Percentiles rank a stretch among this genome's conserved stretches.
These are phyloP conservation scores for Daldinia childiae DNA, from an alignment of 495 filamentous ascomycete species.

Conservation along the genomic window DNA sequence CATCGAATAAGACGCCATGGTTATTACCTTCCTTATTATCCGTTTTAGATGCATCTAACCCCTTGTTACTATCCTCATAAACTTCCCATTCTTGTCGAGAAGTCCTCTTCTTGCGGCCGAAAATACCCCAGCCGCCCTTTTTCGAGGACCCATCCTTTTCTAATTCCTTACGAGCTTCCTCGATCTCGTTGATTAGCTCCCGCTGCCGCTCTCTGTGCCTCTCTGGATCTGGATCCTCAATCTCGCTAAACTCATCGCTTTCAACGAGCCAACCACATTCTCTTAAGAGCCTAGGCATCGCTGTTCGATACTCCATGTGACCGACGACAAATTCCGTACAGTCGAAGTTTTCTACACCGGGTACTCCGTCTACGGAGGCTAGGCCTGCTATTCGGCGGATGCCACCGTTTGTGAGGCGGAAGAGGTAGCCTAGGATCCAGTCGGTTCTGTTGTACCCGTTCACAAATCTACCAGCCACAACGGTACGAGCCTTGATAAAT, in stretches of 20 bases:
- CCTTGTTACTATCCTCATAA: conserved; percentile 71
- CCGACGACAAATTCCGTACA: conserved; percentile 87
- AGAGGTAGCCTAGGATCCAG: conserved; percentile 98
- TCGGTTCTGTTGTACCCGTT: conserved; percentile 95
- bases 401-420: conserved; percentile 91
- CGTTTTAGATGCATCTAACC: conserved; percentile 44
- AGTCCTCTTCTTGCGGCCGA: conserved; percentile 76
- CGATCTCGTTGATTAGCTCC: conserved; percentile 95
- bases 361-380: conserved; percentile 77
- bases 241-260: conserved; percentile 94
- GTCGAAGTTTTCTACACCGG: conserved; percentile 88
- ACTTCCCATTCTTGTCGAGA: conserved; percentile 95
- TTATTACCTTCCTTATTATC: conserved; percentile 59
- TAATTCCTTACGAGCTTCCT: conserved; percentile 88
- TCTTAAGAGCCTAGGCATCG: conserved; percentile 87
- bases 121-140: conserved; percentile 72
- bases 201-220: conserved; percentile 87
- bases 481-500: conserved; percentile 78
- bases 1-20: conserved; percentile 84
- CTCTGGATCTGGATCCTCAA: conserved; percentile 96
- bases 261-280: conserved; percentile 86
- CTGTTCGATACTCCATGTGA: conserved; percentile 95
- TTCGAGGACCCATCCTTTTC: conserved; percentile 66
- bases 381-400: conserved; percentile 93
- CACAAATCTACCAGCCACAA: conserved; percentile 89